phyloP scores from a whole-genome alignment of 2,329 filamentous ascomycete species.

The Phialophora chinensis region DNA sequence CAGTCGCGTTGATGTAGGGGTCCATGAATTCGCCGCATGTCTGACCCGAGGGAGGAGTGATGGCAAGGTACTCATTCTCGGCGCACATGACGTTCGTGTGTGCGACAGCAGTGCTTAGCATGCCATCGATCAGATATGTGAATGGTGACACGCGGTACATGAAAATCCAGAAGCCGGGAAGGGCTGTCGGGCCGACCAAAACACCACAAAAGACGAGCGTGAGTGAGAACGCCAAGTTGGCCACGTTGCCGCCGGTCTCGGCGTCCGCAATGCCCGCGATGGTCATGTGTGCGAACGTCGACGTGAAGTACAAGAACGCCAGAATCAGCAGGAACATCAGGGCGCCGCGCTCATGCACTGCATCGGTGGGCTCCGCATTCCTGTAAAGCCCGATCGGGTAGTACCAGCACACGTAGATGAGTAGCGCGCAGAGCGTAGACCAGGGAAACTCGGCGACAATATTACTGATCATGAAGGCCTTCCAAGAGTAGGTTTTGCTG shows the following conservation, averaged over 20 bases:
- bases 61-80: constrained; percentile 70
- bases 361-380: constrained; percentile 49
- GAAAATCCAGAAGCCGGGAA: constrained; percentile 78
- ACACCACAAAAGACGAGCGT: constrained; percentile 67
- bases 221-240: constrained; percentile 65
- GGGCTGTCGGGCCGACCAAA: constrained; percentile 61
- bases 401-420: constrained; percentile 72
- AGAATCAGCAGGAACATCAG: constrained; percentile 70
- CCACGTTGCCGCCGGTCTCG: constrained; percentile 69
- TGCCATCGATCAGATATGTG: constrained; percentile 77
- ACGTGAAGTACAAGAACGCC: constrained; percentile 73
- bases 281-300: constrained; percentile 74
- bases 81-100: constrained; percentile 71
- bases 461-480: constrained; percentile 73
- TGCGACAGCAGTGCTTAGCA: constrained; percentile 73
- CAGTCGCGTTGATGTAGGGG: constrained; percentile 52
- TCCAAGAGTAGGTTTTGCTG: constrained; percentile 76
- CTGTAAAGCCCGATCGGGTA: constrained; percentile 63
- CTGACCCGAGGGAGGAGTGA: constrained; percentile 63
- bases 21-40: constrained; percentile 67
- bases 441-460: constrained; percentile 75
- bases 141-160: constrained; percentile 81
- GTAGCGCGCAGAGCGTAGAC: constrained; percentile 65
- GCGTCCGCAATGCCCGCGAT: constrained; percentile 73
- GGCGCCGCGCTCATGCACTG: constrained; percentile 61